Percentiles rank a stretch among this genome's conserved stretches.
These are phyloP conservation scores for Lodderomyces pseudojiufengensis DNA, from an alignment of 1,139 yeast species.

Conservation along the genomic window DNA sequence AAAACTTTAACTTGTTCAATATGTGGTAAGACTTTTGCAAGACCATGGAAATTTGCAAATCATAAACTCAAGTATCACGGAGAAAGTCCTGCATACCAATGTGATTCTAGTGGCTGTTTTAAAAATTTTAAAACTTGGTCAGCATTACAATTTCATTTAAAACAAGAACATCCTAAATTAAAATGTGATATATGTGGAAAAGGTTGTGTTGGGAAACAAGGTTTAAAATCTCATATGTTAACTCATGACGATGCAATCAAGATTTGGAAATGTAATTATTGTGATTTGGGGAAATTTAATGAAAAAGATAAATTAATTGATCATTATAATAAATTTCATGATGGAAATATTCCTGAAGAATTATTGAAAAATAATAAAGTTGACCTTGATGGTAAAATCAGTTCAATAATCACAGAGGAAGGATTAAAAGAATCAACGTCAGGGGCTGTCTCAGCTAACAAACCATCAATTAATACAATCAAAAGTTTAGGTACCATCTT, in stretches of 20 bases:
- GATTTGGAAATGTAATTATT: conserved; percentile 60
- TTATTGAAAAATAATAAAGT: conserved; percentile 12
- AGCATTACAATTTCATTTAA: conserved; percentile 67
- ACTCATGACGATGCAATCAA: conserved; percentile 51
- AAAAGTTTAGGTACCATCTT: not conserved
- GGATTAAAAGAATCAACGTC: too few relatives aligned
- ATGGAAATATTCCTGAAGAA: conserved; percentile 36
- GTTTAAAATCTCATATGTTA: conserved; percentile 68
- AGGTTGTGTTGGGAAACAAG: conserved; percentile 70
- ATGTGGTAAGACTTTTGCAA: conserved; percentile 56
- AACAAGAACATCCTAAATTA: conserved; percentile 68
- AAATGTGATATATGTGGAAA: conserved; percentile 67
- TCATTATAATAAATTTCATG: conserved; percentile 46
- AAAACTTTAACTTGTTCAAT: conserved; percentile 48
- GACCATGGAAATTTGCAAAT: conserved; percentile 59
- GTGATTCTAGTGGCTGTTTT: conserved; percentile 61
- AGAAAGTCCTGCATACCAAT: conserved; percentile 53
- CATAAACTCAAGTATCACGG: conserved; percentile 63
- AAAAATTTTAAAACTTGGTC: conserved; percentile 71
- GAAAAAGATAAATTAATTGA: conserved; percentile 33
- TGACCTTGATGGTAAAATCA: conserved; percentile 2
- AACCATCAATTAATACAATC: too few relatives aligned
- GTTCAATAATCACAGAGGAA: too few relatives aligned
- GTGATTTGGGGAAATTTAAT: conserved; percentile 36
- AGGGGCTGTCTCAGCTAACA: too few relatives aligned